These are phyloP conservation scores for Casuarina glauca DNA, from an alignment of 306 rosid genomes.

Conservation along the genomic window DNA sequence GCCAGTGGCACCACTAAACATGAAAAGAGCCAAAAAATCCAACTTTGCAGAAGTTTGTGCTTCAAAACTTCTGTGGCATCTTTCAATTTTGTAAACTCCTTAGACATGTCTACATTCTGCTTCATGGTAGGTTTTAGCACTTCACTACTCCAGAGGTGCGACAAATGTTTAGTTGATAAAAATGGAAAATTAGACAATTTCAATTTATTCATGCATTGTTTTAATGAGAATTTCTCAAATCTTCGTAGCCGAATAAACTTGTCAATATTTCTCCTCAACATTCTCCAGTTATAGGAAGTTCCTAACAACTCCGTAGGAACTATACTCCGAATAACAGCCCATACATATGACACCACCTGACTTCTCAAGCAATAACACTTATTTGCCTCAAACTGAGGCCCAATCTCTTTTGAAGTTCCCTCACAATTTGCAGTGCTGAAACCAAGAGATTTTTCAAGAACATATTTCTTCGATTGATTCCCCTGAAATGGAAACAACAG, in stretches of 20 bases:
- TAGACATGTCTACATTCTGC: conserved; percentile 22
- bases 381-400: conserved; percentile 39
- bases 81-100: conserved; percentile 36
- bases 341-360: conserved; percentile 84
- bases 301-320: conserved; percentile 81
- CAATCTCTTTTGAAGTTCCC: conserved; percentile 34
- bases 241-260: conserved; percentile 68
- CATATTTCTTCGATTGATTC: conserved; percentile 28
- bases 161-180: conserved; percentile 46
- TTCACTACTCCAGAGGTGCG: conserved; percentile 33
- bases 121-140: conserved; percentile 28
- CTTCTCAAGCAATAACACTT: conserved; percentile 58
- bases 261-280: conserved; percentile 66
- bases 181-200: conserved; percentile 67
- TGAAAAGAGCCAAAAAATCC: conserved; percentile 88
- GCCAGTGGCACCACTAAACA: conserved; percentile 67
- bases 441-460: conserved; percentile 32
- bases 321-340: conserved; percentile 88
- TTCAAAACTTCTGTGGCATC: conserved; percentile 43
- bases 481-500: conserved; percentile 35
- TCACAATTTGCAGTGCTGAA: conserved; percentile 22
- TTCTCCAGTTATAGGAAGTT: conserved; percentile 71
- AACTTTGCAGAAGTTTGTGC: conserved; percentile 62
- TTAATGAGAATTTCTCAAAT: conserved; percentile 69
- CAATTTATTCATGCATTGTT: conserved; percentile 64